Evolutionary conservation across 495 filamentous ascomycete genomes (phyloP).

Genomic region (Poronia punctata): DNA sequence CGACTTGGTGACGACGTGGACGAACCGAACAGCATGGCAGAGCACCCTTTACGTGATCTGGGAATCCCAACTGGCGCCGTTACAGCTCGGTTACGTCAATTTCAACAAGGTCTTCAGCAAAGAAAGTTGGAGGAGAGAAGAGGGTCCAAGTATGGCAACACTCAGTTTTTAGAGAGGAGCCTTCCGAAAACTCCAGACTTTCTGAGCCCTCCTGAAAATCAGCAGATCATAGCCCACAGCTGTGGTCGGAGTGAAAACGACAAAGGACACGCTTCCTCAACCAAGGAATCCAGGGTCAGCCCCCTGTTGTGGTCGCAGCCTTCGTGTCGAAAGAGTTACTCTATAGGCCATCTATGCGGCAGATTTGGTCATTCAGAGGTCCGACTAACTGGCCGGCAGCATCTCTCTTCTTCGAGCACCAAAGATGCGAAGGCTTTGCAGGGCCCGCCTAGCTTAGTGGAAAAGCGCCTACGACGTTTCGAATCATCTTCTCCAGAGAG

Average conservation of each 20-base stretch:
- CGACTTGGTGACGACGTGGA: background rate
- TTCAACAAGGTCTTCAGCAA: conserved; percentile 1
- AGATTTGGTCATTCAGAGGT: conserved; percentile 6
- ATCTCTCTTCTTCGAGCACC: background rate
- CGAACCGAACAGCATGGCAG: background rate
- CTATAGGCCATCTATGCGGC: conserved; percentile 3
- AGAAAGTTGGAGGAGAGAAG: background rate
- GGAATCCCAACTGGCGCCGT: conserved; percentile 18
- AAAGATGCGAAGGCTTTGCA: no score
- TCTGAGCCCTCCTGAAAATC: conserved; percentile 9
- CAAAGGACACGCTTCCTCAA: conserved; percentile 1
- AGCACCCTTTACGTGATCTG: conserved; percentile 1
- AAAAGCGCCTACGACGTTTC: no score
- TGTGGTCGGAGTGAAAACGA: conserved; percentile 5
- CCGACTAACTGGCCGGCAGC: background rate
- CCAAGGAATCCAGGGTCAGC: background rate
- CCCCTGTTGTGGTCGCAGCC: background rate
- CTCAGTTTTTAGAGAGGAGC: no score
- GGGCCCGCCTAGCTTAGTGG: no score
- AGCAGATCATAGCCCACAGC: conserved; percentile 4
- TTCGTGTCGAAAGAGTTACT: conserved; percentile 8
- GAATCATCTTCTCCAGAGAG: background rate
- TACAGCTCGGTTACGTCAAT: conserved; percentile 12
- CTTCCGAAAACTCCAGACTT: no score
- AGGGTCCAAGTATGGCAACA: background rate